Evolutionary conservation across 2,329 filamentous ascomycete genomes (phyloP).

Genomic region (Graphilbum sp.): DNA sequence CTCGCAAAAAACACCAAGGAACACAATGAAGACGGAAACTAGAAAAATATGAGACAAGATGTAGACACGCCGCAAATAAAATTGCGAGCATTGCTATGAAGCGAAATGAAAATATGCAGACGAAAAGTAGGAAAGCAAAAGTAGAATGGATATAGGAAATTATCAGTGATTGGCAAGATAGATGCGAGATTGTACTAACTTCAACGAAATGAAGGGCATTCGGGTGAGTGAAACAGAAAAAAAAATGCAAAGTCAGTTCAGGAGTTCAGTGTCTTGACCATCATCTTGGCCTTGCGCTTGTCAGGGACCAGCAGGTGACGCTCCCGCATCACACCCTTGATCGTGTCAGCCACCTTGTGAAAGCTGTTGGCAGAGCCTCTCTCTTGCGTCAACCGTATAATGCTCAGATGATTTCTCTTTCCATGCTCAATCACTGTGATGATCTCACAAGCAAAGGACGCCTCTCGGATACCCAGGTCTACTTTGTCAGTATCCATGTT

Average conservation of each 20-base stretch:
- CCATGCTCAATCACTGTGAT: conserved; percentile 83
- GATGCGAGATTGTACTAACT: too few species aligned
- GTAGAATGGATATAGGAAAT: too few species aligned
- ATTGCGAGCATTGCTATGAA: too few species aligned
- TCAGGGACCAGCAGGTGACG: conserved; percentile 55
- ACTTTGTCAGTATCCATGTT: background rate
- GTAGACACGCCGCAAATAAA: too few species aligned
- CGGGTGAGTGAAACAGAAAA: background rate
- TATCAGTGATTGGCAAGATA: too few species aligned
- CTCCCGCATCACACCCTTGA: conserved; percentile 50
- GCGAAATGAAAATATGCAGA: too few species aligned
- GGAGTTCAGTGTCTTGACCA: conserved; percentile 50
- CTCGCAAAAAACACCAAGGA: too few species aligned
- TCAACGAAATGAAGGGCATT: background rate
- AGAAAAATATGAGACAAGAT: too few species aligned
- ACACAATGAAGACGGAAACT: too few species aligned
- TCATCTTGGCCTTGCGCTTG: conserved; percentile 50
- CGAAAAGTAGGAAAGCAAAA: too few species aligned
- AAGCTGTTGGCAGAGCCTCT: conserved; percentile 86
- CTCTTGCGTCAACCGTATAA: conserved; percentile 77
- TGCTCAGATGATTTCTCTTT: conserved; percentile 56
- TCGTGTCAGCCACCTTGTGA: conserved; percentile 61
- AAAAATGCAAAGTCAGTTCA: conserved; percentile 10
- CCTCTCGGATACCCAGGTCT: conserved; percentile 67
- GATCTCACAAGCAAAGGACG: conserved; percentile 75